Evolutionary conservation across 345 rosid species (phyloP), one percentile per base, ranked within the genome.

Genomic region (Citrus reticulata): DNA sequence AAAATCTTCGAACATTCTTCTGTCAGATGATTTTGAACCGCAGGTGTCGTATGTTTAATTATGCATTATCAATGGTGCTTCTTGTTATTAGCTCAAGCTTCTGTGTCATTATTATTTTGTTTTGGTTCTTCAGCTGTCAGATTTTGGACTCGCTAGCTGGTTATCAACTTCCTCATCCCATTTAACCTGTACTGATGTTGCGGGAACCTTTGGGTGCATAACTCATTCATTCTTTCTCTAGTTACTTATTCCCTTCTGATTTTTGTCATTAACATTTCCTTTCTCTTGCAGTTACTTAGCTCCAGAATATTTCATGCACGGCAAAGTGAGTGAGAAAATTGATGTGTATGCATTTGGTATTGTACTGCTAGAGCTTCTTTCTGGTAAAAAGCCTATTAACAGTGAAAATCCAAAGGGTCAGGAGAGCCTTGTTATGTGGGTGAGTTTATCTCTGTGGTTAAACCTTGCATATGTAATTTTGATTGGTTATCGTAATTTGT

Each of bases 271-370:
- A 77, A 72, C 68, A 69, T 68, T 74, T 34, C 37, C 32, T 66
- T 57, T 77, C 27, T 82, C 11, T 82, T 72, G 80, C 91, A 96
- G 99, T 79, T 96, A 96, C 84, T 84, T 96, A 91, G 99, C 99
- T 83, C 99, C 99, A 30, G 99, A 96, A 81, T 96, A 94, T 84
- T 91, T 96, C 80, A 88, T 91, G 97, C 91, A 94, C 30, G 99
- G 99, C 57, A 93, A 88, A 88, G 90, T 96, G 82, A 94, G 93
- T 40, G 94, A 96, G 86, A 94, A 89, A 87, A 86, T 94, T 39
- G 99, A 96, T 86, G 98, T 96, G 42, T 96, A 93, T 83, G 97
- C 99, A 59, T 90, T 89, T 83, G 99, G 99, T 66, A 95, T 96
- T 74, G 97, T 96, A 78, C 88, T 94, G 60, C 95, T 96, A 54